A percentile compares a stretch with the other conserved stretches of the same genome.
Conservation (phyloP, 768 basidiomycete species). For the Hemileccinum impolitum region DNA sequence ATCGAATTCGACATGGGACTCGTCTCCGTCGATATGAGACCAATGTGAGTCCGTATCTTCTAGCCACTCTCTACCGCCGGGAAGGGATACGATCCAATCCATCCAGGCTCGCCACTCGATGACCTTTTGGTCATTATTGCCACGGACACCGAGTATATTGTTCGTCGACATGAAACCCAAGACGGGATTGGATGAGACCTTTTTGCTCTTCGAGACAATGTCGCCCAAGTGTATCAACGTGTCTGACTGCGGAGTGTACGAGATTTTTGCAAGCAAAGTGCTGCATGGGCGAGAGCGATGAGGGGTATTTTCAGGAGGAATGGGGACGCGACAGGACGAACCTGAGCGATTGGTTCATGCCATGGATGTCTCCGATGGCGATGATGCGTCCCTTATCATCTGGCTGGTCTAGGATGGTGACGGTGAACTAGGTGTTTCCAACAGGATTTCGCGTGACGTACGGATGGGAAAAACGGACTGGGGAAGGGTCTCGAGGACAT, state of each 20-base stretch:
- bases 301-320: not conserved
- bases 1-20: constrained; percentile 20
- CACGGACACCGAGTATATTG: constrained; percentile 77
- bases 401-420: constrained; percentile 41
- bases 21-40: constrained; percentile 33
- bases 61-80: constrained; percentile 53
- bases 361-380: constrained; percentile 87
- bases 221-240: constrained; percentile 83
- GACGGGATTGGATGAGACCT: constrained; percentile 56
- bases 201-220: constrained; percentile 60
- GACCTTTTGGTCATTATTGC: constrained; percentile 91
- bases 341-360: constrained; percentile 68
- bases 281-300: constrained; percentile 34
- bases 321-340: constrained; percentile 33
- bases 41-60: constrained; percentile 44
- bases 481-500: constrained; percentile 40
- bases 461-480: constrained; percentile 52
- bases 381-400: constrained; percentile 55
- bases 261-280: constrained; percentile 56
- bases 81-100: constrained; percentile 60
- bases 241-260: constrained; percentile 60
- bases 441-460: constrained; percentile 21
- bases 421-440: not conserved
- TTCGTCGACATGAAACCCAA: constrained; percentile 61
- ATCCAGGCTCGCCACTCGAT: constrained; percentile 90